Percentiles rank a stretch among this genome's conserved stretches.
These are phyloP conservation scores for Pouteria glomerata DNA, from an alignment of 148 eudicot species.

Conservation along the genomic window DNA sequence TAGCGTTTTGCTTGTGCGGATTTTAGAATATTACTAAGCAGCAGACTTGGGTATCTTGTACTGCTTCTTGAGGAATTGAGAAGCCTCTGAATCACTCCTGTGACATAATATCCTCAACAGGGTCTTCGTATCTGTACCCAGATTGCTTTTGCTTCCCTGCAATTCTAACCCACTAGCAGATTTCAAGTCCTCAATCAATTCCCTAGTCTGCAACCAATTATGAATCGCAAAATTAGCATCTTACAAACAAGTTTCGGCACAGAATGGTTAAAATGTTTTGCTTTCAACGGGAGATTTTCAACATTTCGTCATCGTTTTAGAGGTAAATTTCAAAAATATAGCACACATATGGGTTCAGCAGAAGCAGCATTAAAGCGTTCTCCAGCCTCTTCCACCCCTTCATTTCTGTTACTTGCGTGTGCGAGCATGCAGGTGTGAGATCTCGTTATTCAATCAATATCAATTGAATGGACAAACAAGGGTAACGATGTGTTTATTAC, in stretches of 20 bases:
- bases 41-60: constrained; percentile 90
- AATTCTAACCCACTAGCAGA: constrained; percentile 53
- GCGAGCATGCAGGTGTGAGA: background rate
- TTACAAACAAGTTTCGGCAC: background rate
- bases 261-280: background rate
- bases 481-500: background rate
- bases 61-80: constrained; percentile 95
- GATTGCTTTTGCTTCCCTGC: constrained; percentile 64
- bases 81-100: constrained; percentile 84
- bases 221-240: background rate
- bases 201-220: constrained; percentile 69
- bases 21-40: constrained; percentile 19
- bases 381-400: background rate
- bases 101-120: constrained; percentile 85
- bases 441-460: background rate
- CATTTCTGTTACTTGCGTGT: no score
- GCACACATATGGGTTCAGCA: background rate
- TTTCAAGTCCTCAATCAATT: constrained; percentile 83
- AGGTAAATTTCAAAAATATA: background rate
- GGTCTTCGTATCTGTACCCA: constrained; percentile 77
- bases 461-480: background rate
- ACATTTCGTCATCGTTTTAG: background rate
- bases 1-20: background rate
- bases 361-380: background rate
- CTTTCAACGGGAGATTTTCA: background rate